Base-by-base conservation (phyloP, 768 basidiomycete species). In the Tylopilus balloui region DNA sequence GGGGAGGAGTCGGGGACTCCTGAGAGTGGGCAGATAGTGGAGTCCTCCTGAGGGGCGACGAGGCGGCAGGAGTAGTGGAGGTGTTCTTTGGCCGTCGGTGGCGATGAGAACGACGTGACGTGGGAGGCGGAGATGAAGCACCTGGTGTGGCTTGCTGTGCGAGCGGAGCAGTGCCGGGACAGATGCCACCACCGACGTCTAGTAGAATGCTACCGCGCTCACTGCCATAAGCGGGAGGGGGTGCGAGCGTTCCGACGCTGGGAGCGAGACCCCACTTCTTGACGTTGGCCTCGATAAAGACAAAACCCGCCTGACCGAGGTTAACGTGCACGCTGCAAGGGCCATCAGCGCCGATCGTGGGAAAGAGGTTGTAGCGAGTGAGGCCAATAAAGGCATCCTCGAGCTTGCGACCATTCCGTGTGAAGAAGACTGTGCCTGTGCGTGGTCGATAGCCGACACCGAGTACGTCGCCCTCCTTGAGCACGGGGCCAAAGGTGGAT, bases 241-340 rank as follows among this genome's bases (percentile, higher is more conserved):
- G 96, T 2, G 95, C 95, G 10, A 98, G 78, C 0, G 96, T 98
- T 40, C 96, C 96, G 13, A 94, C 86, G 65, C 93, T 96, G 8
- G 96, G 96, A 28, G 96, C 96, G 27, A 98, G 71, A 15, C 96
- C 96, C 96, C 96, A 99, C 67, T 97, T 98, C 78, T 99, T 99
- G 54, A 99, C 96, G 64, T 99, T 97, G 28, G 96, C 96, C 71
- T 99, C 96, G 61, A 99, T 97, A 60, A 96, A 98, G 32, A 98
- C 96, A 65, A 99, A 99, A 5, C 96, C 96, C 5, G 91, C 86
- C 70, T 98, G 96, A 8, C 96, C 96, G 13, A 99, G 79, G 66
- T 99, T 99, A 62, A 97, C 90, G 59, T 99, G 96, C 8, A 99
- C 84, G 55, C 88, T 94, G 68, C 92, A 95, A 6, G 95, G 90